These are phyloP conservation scores for Fusarium pseudocircinatum DNA, from an alignment of 2,329 filamentous ascomycete genomes.

Conservation along the genomic window DNA sequence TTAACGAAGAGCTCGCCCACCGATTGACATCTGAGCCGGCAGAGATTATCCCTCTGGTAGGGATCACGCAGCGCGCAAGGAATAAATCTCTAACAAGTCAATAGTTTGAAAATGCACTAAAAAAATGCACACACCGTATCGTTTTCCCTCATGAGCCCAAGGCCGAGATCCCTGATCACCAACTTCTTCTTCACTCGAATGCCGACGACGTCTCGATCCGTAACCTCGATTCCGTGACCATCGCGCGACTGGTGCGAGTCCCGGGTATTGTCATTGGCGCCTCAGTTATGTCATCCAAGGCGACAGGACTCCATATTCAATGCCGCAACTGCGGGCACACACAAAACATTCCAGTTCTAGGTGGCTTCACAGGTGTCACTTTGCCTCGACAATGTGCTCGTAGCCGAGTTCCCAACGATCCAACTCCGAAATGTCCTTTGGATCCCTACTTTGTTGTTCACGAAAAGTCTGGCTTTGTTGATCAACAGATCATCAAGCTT, in stretches of 20 bases:
- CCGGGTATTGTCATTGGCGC: conserved; percentile 98
- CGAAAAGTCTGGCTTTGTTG: conserved; percentile 93
- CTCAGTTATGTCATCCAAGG: conserved; percentile 95
- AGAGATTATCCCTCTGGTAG: conserved; percentile 89
- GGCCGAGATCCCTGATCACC: conserved; percentile 84
- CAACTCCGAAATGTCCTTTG: conserved; percentile 80
- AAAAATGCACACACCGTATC: conserved; percentile 91
- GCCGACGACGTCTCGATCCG: conserved; percentile 93
- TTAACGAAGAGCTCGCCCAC: conserved; percentile 94
- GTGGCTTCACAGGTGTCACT: conserved; percentile 87
- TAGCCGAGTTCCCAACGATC: conserved; percentile 70
- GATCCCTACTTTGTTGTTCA: conserved; percentile 97
- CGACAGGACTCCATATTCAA: conserved; percentile 84
- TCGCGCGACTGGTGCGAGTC: conserved; percentile 93
- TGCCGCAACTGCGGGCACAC: conserved; percentile 86
- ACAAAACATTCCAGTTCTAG: conserved; percentile 76
- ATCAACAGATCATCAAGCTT: conserved; percentile 97
- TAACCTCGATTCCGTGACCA: conserved; percentile 90
- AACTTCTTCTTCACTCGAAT: conserved; percentile 92
- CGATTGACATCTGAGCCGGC: conserved; percentile 88
- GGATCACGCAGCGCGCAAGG: conserved; percentile 36
- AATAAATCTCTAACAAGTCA: neutral
- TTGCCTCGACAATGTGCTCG: conserved; percentile 82
- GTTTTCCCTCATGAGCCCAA: conserved; percentile 80
- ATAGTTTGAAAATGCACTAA: conserved; percentile 90